Evolutionary conservation across 2,329 filamentous ascomycete genomes (phyloP), one percentile per base, ranked within the genome.

Genomic region (Myriosclerotinia scirpicola): DNA sequence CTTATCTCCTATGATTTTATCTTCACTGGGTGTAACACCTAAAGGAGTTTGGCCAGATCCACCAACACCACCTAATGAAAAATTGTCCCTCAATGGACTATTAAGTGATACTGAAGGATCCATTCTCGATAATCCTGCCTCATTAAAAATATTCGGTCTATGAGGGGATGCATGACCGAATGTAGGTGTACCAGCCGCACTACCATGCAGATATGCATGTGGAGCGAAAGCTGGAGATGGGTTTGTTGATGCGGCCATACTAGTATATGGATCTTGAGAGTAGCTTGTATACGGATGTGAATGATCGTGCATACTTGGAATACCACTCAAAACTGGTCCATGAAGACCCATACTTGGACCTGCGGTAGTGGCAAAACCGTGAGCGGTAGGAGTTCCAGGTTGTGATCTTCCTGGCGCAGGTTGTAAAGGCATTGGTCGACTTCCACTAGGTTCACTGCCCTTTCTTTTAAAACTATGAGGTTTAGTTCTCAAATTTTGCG

Each of bases 401-500:
- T 73, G 72, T 2, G 75, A 74, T 11, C 73, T 72, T 9, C 74
- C 74, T n/a, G 73, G 73, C 14, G 73, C 73, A 53, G 75, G 74
- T 52, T 76, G 74, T 6, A 76, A 69, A 53, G 69, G 67, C 65
- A 69, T 73, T 48, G 72, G 73, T 26, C 71, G 71, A 53, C 69
- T 68, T 20, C 71, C 72, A 36, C 71, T 72, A 44, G 75, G 71
- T 46, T 77, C 75, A 59, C 71, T 76, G 17, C 72, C 73, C 59
- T 77, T 77, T 20, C 74, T 70, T 44, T 74, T 76, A 62, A 76
- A 74, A 12, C 68, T 70, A 60, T 77, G 75, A 12, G 73, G 72
- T 63, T 76, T 76, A n/a, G 72, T 74, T 17, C 73, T 69, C 30
- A 76, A 66, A 71, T 91, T 87, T 69, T 93, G 88, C 0, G 95